These are phyloP conservation scores for Globisporangium lucens DNA, from an alignment of 352 stramenopile genomes.

Conservation along the genomic window DNA sequence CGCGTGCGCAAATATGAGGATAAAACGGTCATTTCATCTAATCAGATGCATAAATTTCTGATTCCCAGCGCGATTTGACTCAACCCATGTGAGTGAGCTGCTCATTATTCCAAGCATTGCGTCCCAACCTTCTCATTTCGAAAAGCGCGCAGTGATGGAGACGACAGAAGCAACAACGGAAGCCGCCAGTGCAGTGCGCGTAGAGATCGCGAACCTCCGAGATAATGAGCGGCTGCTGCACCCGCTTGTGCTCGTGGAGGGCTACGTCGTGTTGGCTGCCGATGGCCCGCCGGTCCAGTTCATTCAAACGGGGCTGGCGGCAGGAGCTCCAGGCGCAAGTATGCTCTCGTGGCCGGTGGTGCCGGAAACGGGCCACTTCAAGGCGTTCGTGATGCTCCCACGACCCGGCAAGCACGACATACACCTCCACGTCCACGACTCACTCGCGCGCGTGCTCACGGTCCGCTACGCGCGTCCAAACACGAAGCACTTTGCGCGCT, in stretches of 20 bases:
- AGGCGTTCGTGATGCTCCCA: constrained; percentile 62
- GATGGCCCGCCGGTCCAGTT: constrained; percentile 15
- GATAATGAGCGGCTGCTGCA: constrained; percentile 69
- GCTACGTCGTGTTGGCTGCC: constrained; percentile 32
- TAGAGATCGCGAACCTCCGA: constrained; percentile 81
- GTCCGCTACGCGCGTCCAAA: constrained; percentile 32
- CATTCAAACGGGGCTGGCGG: not conserved
- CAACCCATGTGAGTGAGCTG: not conserved
- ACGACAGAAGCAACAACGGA: not conserved
- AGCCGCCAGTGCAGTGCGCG: constrained; percentile 1
- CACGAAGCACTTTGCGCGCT: constrained; percentile 44
- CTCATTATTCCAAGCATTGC: no score
- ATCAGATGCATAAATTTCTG: no score
- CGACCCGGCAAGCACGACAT: constrained; percentile 34
- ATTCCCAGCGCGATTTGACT: not conserved
- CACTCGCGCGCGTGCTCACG: constrained; percentile 22
- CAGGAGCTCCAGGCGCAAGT: not conserved
- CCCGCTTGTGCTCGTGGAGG: constrained; percentile 53
- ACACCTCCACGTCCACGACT: constrained; percentile 18
- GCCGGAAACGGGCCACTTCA: constrained; percentile 46
- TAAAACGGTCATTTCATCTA: no score
- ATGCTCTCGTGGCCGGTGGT: constrained; percentile 49
- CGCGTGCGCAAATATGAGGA: no score
- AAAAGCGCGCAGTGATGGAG: not conserved
- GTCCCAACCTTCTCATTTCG: not conserved